Evolutionary conservation across 176 grass and related monocot genomes (phyloP), one percentile per base, ranked within the genome.

Genomic region (Typha latifolia): DNA sequence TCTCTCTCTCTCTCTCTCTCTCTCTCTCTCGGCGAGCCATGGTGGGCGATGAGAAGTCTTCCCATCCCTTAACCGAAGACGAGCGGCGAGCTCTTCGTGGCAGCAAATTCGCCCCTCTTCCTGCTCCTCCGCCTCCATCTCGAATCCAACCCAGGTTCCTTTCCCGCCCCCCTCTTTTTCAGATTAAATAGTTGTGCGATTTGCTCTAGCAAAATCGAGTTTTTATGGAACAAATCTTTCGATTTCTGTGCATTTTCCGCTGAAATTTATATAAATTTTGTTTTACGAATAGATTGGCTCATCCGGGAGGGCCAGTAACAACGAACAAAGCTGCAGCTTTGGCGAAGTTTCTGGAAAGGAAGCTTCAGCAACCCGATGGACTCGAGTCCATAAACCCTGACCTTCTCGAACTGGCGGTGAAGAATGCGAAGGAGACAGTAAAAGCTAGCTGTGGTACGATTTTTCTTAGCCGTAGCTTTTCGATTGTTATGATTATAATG

Each of bases 271-370:
- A 0, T 1, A 20, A 5, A 76, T 63, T 80, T 49, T 32, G 69
- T 64, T 63, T 61, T 51, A 80, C 24, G 59, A 72, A 80, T 66
- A 99, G 89, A 66, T 81, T 85, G 76, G 83, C 94, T 69, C 89
- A 99, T 82, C 89, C 94, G 21, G 81, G 89, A 65, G 89, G 94
- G 72, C 86, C 89, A 48, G 64, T 99, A 67, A 93, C 83, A 49
- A 99, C 94, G 68, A 93, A 99, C 73, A 99, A 99, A 81, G 94
- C 94, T 81, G 89, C 89, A n/a, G 89, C 94, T 31, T 83, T 99
- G 70, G 94, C 86, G 15, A 99, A 93, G 66, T 99, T 99, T 74
- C 85, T 99, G 1, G 89, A 99, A 85, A 87, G 94, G 71, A 99
- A 99, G 70, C 89, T 99, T 49, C 89, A 90, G 79, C 81, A 90